Evolutionary conservation across 2,329 filamentous ascomycete species (phyloP).

Genomic region (Fusarium brachygibbosum): DNA sequence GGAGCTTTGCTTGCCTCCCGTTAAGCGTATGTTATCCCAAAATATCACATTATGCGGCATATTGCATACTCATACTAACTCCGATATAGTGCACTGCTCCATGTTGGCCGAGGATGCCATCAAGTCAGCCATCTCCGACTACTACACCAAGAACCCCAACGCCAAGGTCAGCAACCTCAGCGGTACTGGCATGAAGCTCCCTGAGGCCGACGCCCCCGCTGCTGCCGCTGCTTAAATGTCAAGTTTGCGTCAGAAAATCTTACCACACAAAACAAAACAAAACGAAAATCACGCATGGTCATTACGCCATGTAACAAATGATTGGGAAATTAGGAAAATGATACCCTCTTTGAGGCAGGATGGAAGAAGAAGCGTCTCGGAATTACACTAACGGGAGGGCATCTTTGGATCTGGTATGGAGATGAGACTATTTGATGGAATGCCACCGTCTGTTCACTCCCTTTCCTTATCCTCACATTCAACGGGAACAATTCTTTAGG

Average conservation of each 20-base stretch:
- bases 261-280: slow-evolving; percentile 16
- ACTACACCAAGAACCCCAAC: slow-evolving; percentile 90
- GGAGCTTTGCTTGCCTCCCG: slow-evolving; percentile 89
- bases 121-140: slow-evolving; percentile 90
- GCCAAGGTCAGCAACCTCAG: slow-evolving; percentile 79
- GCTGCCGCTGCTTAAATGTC: slow-evolving; percentile 50
- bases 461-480: slow-evolving; percentile 31
- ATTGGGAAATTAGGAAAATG: slow-evolving; percentile 45
- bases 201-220: slow-evolving; percentile 63
- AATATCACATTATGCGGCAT: slow-evolving; percentile 4
- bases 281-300: slow-evolving; percentile 22
- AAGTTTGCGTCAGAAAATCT: slow-evolving; percentile 3
- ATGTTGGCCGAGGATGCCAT: slow-evolving; percentile 94
- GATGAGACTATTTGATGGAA: slow-evolving; percentile 24
- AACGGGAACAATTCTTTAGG: slow-evolving; percentile 39
- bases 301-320: slow-evolving; percentile 16
- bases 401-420: slow-evolving; percentile 22
- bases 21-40: slow-evolving; percentile 76
- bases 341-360: slow-evolving; percentile 47
- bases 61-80: slow-evolving; percentile 47
- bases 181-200: slow-evolving; percentile 78
- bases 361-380: slow-evolving; percentile 28
- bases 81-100: slow-evolving; percentile 81
- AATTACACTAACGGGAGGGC: slow-evolving; percentile 19
- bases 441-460: slow-evolving; percentile 17